Percentiles rank a stretch among this genome's conserved stretches.
Evolutionary conservation across 805 yeast genomes (phyloP).

Genomic region (Kregervanrija delftensis): DNA sequence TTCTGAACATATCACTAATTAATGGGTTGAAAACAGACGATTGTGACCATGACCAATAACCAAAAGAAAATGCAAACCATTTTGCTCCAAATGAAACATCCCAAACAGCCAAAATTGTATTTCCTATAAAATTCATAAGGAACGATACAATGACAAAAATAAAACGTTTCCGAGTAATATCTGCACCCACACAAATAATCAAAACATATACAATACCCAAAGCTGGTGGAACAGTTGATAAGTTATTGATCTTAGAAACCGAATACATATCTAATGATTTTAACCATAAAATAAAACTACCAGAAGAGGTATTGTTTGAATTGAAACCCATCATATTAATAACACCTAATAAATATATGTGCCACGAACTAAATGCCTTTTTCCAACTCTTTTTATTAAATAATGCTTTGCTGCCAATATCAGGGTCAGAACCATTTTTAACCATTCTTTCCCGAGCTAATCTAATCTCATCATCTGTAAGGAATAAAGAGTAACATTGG

Average conservation of each 20-base stretch:
- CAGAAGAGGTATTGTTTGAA: constrained; percentile 49
- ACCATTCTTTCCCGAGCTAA: constrained; percentile 40
- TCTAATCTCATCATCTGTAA: constrained; percentile 51
- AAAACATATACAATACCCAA: constrained; percentile 48
- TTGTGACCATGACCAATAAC: constrained; percentile 57
- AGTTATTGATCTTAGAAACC: constrained; percentile 39
- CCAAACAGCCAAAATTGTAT: constrained; percentile 53
- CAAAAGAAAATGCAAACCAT: constrained; percentile 58
- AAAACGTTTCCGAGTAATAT: constrained; percentile 46
- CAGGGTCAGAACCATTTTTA: constrained; percentile 26
- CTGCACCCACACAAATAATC: constrained; percentile 43
- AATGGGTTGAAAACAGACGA: constrained; percentile 56
- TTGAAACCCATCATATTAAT: constrained; percentile 59
- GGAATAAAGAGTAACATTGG: constrained; percentile 43
- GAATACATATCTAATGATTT: constrained; percentile 39
- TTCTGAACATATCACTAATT: constrained; percentile 50
- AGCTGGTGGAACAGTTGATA: constrained; percentile 52
- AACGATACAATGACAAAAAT: constrained; percentile 48
- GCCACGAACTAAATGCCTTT: constrained; percentile 48
- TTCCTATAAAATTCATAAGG: constrained; percentile 47
- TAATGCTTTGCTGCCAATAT: constrained; percentile 23
- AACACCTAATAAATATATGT: constrained; percentile 47
- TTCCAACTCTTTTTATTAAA: constrained; percentile 45
- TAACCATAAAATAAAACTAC: constrained; percentile 59
- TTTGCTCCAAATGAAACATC: constrained; percentile 49